Base-by-base conservation (phyloP, 2,329 filamentous ascomycete genomes). In the Pyrenochaeta sp. region DNA sequence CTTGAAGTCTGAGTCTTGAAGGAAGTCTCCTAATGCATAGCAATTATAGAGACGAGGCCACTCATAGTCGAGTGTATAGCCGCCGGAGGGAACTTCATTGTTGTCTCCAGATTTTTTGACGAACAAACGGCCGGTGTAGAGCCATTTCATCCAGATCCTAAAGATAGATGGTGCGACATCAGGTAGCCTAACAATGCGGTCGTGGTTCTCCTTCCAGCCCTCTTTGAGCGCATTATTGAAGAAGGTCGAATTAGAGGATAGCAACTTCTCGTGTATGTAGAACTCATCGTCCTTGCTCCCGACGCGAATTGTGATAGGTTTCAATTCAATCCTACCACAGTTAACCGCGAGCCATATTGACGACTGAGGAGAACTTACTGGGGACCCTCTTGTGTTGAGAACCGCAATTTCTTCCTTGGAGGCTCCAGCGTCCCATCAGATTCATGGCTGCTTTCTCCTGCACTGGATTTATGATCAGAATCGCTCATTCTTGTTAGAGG, bases 111-210 rank as follows among this genome's bases (percentile, higher is more conserved):
- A 30, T 13, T 52, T 24, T 9, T 34, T 49, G 10, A 22, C n/a
- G 5, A 51, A 32, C 19, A 43, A 34, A 5, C 28, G 22, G 13
- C 56, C 51, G 1, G 54, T 58, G 43, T 61, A 59, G 2, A 65
- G 50, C 60, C 55, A 65, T 13, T 53, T 53, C 2, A 56, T 34
- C 45, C 50, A 64, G 15, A 57, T 34, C 1, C 19, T 25, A 30
- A 65, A 63, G 0, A 13, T 15, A 7, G 39, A 50, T 0, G 52
- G 37, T 5, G 51, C 19, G 1, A 32, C 27, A 2, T 58, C 32
- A 0, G 50, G 54, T 1, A 65, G 39, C 5, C 25, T 13, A 10
- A 64, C 32, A 5, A 25, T n/a, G 1, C 39, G 30, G 4, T 44
- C 48, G 24, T 56, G 22, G 15, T 10, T 37, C 25, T 63, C 60